Evolutionary conservation across 805 yeast genomes (phyloP).

Genomic region (Lipomyces sp.): DNA sequence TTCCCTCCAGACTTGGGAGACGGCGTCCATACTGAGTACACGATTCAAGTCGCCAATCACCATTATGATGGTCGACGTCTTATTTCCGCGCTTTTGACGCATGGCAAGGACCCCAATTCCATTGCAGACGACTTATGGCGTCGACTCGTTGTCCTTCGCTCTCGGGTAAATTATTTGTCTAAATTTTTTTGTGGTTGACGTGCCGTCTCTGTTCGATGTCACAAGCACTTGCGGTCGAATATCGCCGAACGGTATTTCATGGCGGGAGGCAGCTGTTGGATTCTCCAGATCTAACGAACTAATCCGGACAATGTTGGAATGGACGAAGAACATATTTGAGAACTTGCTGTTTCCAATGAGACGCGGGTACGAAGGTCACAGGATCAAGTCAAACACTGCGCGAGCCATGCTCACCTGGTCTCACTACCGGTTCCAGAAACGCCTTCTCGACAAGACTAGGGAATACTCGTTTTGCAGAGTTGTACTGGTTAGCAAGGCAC

Average conservation of each 20-base stretch:
- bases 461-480: no score
- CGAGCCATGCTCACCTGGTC: no score
- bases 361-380: no score
- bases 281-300: neutral
- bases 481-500: no score
- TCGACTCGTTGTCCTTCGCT: neutral
- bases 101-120: neutral
- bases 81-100: neutral
- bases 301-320: neutral
- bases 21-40: neutral
- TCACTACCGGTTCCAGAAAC: no score
- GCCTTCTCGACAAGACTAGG: no score
- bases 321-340: neutral
- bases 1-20: neutral
- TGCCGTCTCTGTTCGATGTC: neutral
- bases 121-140: constrained; percentile 3
- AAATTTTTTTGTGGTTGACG: neutral
- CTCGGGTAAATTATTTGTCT: neutral
- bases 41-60: neutral
- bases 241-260: neutral
- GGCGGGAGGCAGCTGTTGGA: neutral
- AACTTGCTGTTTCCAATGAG: neutral
- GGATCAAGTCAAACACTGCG: no score
- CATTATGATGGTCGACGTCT: neutral
- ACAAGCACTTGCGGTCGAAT: neutral